These are phyloP conservation scores for Tremellales sp. DNA, from an alignment of 1,284 basidiomycete genomes.

Conservation along the genomic window DNA sequence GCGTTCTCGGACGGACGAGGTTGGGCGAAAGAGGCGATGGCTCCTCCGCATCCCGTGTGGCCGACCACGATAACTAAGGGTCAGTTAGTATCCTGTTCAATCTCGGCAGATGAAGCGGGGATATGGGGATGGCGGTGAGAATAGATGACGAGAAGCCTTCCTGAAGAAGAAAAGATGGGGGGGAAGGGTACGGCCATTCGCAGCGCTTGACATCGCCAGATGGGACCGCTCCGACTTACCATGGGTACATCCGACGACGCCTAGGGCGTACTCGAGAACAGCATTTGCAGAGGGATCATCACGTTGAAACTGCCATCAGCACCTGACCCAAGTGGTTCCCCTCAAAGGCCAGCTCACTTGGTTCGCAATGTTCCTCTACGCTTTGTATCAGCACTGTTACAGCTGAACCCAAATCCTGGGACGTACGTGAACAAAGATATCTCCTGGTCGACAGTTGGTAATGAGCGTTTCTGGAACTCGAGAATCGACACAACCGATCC, in stretches of 20 bases:
- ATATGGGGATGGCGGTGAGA: neutral
- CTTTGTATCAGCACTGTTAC: neutral
- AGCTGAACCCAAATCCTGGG: neutral
- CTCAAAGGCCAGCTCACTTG: neutral
- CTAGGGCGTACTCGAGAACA: constrained; percentile 76
- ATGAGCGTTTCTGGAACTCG: constrained; percentile 46
- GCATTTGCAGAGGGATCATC: constrained; percentile 73
- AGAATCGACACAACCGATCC: constrained; percentile 49
- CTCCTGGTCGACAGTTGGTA: constrained; percentile 54
- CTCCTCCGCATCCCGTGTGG: constrained; percentile 75
- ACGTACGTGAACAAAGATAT: constrained; percentile 61
- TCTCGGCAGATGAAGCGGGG: neutral
- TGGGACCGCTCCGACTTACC: too few relatives aligned
- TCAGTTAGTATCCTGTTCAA: neutral
- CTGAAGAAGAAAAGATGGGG: neutral
- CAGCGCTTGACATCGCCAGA: too few relatives aligned
- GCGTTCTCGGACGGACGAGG: constrained; percentile 30
- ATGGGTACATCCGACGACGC: constrained; percentile 74
- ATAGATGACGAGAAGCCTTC: too few relatives aligned
- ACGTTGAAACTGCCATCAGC: constrained; percentile 60
- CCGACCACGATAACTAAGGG: constrained; percentile 69
- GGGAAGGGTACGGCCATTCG: constrained; percentile 41
- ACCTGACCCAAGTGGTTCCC: neutral
- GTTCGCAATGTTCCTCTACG: constrained; percentile 51
- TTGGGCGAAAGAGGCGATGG: constrained; percentile 57